A percentile compares a stretch with the other conserved stretches of the same genome.
Conservation (phyloP, 805 yeast species). For the Candida nitratophila region DNA sequence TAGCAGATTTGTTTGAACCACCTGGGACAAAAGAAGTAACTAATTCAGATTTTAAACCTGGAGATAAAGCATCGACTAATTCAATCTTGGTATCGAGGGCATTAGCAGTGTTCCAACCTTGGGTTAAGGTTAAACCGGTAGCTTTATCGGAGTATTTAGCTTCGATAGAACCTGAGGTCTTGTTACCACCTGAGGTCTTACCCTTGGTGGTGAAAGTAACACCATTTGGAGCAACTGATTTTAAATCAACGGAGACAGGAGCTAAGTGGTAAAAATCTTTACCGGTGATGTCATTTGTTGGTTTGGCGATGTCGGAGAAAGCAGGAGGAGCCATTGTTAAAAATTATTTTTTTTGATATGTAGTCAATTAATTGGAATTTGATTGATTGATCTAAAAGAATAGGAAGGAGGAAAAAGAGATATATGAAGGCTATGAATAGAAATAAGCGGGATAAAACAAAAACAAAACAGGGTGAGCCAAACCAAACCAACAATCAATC, state of each 20-base stretch:
- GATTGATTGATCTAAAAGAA: background rate
- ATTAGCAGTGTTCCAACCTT: conserved; percentile 97
- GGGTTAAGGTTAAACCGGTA: conserved; percentile 87
- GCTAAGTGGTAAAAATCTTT: conserved; percentile 91
- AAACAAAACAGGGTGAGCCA: no score
- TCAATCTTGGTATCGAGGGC: conserved; percentile 89
- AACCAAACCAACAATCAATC: no score
- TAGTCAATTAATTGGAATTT: background rate
- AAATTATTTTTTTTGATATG: no score
- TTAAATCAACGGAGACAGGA: conserved; percentile 81
- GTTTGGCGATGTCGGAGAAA: conserved; percentile 88
- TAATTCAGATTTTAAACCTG: conserved; percentile 91
- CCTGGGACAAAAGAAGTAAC: conserved; percentile 86
- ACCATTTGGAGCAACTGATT: conserved; percentile 94
- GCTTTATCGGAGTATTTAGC: conserved; percentile 90
- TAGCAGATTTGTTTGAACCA: conserved; percentile 69
- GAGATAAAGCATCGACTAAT: conserved; percentile 84
- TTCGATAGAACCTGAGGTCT: conserved; percentile 84
- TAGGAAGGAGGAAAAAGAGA: background rate
- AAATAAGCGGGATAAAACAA: background rate
- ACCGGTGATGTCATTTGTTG: conserved; percentile 82
- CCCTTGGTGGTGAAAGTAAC: conserved; percentile 93
- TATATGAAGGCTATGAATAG: background rate
- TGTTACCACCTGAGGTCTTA: conserved; percentile 63
- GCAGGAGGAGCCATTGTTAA: conserved; percentile 72